Evolutionary conservation across 352 stramenopile species (phyloP), one percentile per base, ranked within the genome.

Genomic region (Sclerospora graminicola): DNA sequence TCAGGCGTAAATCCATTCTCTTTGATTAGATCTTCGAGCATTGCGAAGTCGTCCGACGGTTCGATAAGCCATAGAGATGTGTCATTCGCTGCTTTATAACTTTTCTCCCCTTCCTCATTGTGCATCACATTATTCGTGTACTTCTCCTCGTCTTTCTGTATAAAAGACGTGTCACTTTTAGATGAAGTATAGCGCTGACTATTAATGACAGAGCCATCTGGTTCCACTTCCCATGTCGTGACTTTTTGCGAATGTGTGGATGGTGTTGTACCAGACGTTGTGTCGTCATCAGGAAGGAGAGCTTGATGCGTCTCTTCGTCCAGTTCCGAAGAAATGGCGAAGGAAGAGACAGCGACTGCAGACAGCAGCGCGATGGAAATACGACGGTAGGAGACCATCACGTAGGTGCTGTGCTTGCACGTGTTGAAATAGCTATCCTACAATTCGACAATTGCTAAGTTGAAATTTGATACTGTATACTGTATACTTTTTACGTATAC

Each of bases 21-120:
- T 13, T 51, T 24, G n/a, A 87, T 51, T 11, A 54, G 66, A 33
- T 79, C 61, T 43, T 84, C 69, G 13, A 87, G 43, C 7, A 51
- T 39, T 16, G 82, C 35, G 34, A 80, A 87, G 16, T 42, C 41
- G 5, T 80, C 60, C 6, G 70, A 75, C 2, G 67, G 59, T 34
- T 77, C 50, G 13, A 60, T 29, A 18, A 59, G 32, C 6, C 50
- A 15, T 26, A 45, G 10, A 21, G 33, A 29, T n/a, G 41, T 19
- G 21, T 13, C 44, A 10, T 63, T 36, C 29, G 20, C 34, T 30
- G 32, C 26, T 15, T 13, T 16, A 15, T 13, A 7, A 18, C 30
- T 16, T 19, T 33, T 8, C 4, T 33, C 28, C 36, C 32, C 36
- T 13, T 53, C 47, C 8, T 48, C 32, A 5, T 41, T 35, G 15